Evolutionary conservation across 257 asterid species (phyloP).

Genomic region (Solanum medicagineum): DNA sequence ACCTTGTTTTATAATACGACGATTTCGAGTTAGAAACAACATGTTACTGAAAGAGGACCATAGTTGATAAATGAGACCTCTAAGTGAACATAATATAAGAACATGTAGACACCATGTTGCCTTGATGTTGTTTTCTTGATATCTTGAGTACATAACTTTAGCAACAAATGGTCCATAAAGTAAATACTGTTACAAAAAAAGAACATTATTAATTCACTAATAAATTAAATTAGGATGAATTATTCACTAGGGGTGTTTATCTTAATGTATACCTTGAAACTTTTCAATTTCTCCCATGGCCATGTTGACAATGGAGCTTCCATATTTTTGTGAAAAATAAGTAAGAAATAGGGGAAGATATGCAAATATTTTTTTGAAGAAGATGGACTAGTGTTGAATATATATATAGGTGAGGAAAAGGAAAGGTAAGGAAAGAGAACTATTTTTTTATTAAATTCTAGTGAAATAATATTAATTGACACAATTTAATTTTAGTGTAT

Average conservation of each 20-base stretch:
- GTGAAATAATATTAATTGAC: not conserved
- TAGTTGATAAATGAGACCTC: conserved; percentile 29
- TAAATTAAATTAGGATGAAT: too few species aligned
- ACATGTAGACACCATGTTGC: conserved; percentile 51
- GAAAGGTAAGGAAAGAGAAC: not conserved
- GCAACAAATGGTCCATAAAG: conserved; percentile 55
- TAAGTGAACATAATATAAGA: conserved; percentile 36
- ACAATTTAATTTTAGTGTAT: not conserved
- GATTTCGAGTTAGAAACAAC: conserved; percentile 64
- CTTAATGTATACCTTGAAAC: conserved; percentile 37
- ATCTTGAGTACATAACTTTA: conserved; percentile 37
- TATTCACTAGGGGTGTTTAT: too few species aligned
- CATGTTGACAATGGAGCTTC: conserved; percentile 49
- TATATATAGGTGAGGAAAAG: not conserved
- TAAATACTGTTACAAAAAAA: conserved; percentile 22
- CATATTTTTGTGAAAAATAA: conserved; percentile 12
- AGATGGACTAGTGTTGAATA: not conserved
- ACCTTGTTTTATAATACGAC: conserved; percentile 51
- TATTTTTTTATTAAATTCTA: not conserved
- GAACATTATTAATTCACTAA: not conserved
- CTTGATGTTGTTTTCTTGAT: conserved; percentile 16
- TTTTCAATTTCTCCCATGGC: conserved; percentile 73
- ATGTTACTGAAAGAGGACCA: conserved; percentile 63
- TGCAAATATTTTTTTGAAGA: not conserved
- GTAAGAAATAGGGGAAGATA: not conserved